Evolutionary conservation across 225 moss, liverwort and hornwort species (phyloP).

Genomic region (Physcomitrium patens): DNA sequence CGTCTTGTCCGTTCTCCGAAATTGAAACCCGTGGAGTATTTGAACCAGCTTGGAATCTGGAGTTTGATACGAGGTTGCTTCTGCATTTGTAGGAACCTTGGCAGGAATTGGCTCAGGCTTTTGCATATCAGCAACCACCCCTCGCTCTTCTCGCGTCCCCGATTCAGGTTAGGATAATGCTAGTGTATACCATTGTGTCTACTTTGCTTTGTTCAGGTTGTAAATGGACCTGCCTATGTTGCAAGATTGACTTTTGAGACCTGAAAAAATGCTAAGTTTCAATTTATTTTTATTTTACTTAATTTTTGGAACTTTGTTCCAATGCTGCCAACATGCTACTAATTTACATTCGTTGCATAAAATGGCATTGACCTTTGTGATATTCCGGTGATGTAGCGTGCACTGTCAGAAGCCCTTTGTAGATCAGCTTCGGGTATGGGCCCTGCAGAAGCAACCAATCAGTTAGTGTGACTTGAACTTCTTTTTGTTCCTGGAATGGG

Average conservation of each 20-base stretch:
- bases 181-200: background rate
- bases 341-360: background rate
- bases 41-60: constrained; percentile 10
- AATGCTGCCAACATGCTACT: constrained; percentile 8
- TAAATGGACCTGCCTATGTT: constrained; percentile 21
- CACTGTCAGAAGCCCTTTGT: constrained; percentile 93
- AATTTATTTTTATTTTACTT: too few species aligned
- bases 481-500: constrained; percentile 22
- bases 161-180: constrained; percentile 69
- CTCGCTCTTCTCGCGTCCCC: constrained; percentile 80
- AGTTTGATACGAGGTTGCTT: constrained; percentile 15
- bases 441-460: constrained; percentile 94
- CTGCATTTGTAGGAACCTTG: constrained; percentile 74
- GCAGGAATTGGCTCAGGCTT: constrained; percentile 99
- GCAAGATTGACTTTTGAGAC: constrained; percentile 21
- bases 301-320: background rate
- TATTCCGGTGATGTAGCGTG: constrained; percentile 65
- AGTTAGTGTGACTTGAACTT: constrained; percentile 62
- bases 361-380: constrained; percentile 11
- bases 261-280: background rate
- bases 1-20: constrained; percentile 7
- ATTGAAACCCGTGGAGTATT: constrained; percentile 3
- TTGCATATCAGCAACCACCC: constrained; percentile 89
- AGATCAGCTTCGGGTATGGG: constrained; percentile 97
- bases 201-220: constrained; percentile 19